Percentiles rank a stretch among this genome's conserved stretches.
phyloP scores from a whole-genome alignment of 305 asterid genomes.

The Fraxinus greggii region DNA sequence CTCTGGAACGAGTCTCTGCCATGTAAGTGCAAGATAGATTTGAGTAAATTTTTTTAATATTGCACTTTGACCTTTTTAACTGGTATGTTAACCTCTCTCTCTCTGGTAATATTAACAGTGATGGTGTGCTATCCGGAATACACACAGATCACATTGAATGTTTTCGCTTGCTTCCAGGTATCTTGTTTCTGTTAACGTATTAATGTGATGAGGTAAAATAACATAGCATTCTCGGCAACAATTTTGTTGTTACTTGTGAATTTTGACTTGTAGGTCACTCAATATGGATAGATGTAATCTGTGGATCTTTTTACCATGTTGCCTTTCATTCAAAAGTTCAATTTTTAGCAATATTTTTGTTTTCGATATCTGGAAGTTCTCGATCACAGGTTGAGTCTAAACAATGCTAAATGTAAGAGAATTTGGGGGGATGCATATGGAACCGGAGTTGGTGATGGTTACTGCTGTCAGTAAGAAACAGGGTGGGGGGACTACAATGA shows the following conservation, averaged over 20 bases:
- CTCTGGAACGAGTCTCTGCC: constrained; percentile 65
- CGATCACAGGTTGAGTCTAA: background rate
- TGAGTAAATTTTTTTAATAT: constrained; percentile 3
- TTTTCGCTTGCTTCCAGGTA: constrained; percentile 80
- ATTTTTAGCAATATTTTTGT: background rate
- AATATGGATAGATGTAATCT: background rate
- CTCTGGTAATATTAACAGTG: constrained; percentile 39
- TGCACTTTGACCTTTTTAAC: constrained; percentile 24
- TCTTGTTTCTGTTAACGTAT: constrained; percentile 14
- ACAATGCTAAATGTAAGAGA: background rate
- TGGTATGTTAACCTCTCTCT: constrained; percentile 22
- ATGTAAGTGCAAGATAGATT: constrained; percentile 42
- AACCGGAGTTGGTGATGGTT: background rate
- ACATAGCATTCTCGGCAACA: background rate
- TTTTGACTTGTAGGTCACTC: constrained; percentile 2
- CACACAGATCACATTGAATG: constrained; percentile 51
- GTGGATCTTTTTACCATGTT: background rate
- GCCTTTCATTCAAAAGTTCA: background rate
- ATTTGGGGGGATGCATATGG: background rate
- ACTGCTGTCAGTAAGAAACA: background rate
- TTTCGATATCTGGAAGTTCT: background rate
- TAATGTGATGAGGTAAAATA: background rate
- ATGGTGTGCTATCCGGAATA: constrained; percentile 38
- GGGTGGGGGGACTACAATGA: background rate
- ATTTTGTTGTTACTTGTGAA: constrained; percentile 17